Conservation (phyloP, 1,139 yeast genomes). For the Saccharomyces pastorianus region DNA sequence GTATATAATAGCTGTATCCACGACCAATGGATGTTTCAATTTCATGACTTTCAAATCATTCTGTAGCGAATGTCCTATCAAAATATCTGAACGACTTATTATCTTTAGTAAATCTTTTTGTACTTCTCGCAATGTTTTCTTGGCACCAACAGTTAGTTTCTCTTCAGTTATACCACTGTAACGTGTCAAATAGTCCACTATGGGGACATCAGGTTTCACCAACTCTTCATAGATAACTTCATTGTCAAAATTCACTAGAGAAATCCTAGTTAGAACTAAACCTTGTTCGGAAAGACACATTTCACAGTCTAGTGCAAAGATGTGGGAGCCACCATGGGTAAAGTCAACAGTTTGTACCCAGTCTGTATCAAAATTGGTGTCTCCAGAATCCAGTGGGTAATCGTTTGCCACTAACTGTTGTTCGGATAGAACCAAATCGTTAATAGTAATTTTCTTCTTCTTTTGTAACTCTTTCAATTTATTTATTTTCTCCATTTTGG, state of each 20-base stretch:
- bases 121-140: conserved; percentile 58
- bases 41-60: conserved; percentile 56
- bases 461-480: conserved; percentile 33
- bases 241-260: conserved; percentile 58
- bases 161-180: conserved; percentile 85
- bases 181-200: conserved; percentile 69
- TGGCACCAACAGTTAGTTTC: conserved; percentile 44
- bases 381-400: conserved; percentile 52
- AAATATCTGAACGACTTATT: conserved; percentile 45
- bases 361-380: conserved; percentile 20
- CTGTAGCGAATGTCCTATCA: conserved; percentile 69
- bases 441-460: conserved; percentile 39
- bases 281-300: conserved; percentile 66
- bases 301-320: conserved; percentile 87
- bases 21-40: conserved; percentile 53
- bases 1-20: conserved; percentile 59
- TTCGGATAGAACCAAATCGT: conserved; percentile 44
- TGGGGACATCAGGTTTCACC: conserved; percentile 68
- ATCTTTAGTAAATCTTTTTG: conserved; percentile 46
- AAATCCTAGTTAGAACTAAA: conserved; percentile 66
- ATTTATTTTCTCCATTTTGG: conserved; percentile 45
- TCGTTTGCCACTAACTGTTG: conserved; percentile 41
- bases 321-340: conserved; percentile 49
- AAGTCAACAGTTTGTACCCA: conserved; percentile 54
- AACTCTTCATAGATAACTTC: conserved; percentile 58